These are phyloP conservation scores for Sugiyamaella marilandica DNA, from an alignment of 805 yeast species.

Conservation along the genomic window DNA sequence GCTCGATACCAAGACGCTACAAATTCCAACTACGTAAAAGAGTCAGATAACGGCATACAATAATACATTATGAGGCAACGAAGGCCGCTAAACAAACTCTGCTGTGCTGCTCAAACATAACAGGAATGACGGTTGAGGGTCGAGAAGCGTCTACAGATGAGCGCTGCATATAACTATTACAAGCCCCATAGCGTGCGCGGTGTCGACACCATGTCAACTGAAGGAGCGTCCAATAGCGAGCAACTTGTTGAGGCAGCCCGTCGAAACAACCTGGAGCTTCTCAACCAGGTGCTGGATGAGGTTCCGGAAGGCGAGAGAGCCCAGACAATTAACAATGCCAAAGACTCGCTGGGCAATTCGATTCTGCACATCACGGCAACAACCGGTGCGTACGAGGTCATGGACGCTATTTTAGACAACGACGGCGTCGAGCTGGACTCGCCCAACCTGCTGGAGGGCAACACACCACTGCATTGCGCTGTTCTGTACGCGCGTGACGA, in stretches of 20 bases:
- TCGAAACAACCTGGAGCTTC: constrained; percentile 76
- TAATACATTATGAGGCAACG: too few species aligned
- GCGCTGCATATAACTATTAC: too few species aligned
- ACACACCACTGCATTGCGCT: constrained; percentile 86
- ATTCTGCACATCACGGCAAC: constrained; percentile 78
- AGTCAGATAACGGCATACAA: too few species aligned
- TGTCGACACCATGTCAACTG: background rate
- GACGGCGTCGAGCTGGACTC: constrained; percentile 93
- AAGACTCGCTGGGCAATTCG: constrained; percentile 73
- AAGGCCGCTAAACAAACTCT: too few species aligned
- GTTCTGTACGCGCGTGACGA: constrained; percentile 72
- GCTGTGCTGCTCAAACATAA: too few species aligned
- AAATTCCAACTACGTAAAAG: too few species aligned
- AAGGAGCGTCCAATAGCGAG: constrained; percentile 74
- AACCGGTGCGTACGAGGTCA: constrained; percentile 79
- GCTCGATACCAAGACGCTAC: too few species aligned
- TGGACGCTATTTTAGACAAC: constrained; percentile 76
- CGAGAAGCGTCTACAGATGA: too few species aligned
- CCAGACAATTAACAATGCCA: constrained; percentile 59
- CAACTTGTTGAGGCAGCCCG: constrained; percentile 85
- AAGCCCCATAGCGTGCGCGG: too few species aligned
- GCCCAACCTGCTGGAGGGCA: constrained; percentile 60
- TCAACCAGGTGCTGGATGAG: constrained; percentile 49
- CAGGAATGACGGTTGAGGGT: too few species aligned
- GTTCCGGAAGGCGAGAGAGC: constrained; percentile 24